Percentiles rank a stretch among this genome's conserved stretches.
Evolutionary conservation across 2,329 filamentous ascomycete species (phyloP).

Genomic region (Pseudogymnoascus sp.): DNA sequence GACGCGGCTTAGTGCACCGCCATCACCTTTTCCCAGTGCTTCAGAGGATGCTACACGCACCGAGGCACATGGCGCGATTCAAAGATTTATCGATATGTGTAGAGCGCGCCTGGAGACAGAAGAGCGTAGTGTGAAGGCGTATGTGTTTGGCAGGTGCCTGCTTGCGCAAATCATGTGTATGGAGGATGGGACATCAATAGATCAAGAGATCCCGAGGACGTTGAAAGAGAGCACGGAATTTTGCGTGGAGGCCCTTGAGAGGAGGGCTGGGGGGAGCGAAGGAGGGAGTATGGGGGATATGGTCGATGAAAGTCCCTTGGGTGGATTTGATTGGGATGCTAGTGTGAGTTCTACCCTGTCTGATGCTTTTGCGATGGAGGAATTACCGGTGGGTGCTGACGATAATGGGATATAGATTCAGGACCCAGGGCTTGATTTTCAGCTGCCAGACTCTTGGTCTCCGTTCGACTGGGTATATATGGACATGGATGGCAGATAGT

Average conservation of each 20-base stretch:
- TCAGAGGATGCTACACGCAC: slow-evolving; percentile 29
- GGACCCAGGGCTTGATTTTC: neutral
- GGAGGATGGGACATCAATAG: neutral
- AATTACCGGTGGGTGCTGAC: neutral
- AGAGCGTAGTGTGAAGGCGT: slow-evolving; percentile 37
- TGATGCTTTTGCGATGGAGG: neutral
- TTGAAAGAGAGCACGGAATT: slow-evolving; percentile 4
- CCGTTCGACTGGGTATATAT: slow-evolving; percentile 4
- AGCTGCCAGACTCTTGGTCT: neutral
- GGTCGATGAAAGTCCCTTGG: neutral
- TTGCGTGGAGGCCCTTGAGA: neutral
- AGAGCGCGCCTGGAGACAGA: slow-evolving; percentile 30
- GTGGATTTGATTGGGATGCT: slow-evolving; percentile 1
- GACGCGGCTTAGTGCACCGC: slow-evolving; percentile 35
- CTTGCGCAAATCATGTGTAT: slow-evolving; percentile 31
- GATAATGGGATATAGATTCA: neutral
- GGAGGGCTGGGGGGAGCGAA: neutral
- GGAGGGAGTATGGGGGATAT: neutral
- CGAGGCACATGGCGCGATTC: slow-evolving; percentile 6
- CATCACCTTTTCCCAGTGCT: slow-evolving; percentile 6
- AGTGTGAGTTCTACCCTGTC: neutral
- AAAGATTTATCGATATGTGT: slow-evolving; percentile 23
- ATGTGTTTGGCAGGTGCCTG: slow-evolving; percentile 35
- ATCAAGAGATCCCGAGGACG: neutral
- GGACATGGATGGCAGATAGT: neutral